Evolutionary conservation across 768 basidiomycete genomes (phyloP).

Genomic region (Mycena chlorophos): DNA sequence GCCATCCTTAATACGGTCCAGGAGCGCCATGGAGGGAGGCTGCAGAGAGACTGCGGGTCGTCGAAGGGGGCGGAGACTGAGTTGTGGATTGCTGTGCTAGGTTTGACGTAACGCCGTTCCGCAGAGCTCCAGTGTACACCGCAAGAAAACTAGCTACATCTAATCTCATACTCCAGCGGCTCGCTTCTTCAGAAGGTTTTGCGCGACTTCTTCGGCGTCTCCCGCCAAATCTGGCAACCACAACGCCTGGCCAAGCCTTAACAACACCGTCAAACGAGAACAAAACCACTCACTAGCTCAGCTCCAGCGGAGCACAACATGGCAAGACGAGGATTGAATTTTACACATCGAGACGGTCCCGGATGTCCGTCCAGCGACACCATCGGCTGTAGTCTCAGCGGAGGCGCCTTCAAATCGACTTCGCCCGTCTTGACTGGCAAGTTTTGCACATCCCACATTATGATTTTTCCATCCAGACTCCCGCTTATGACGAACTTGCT

Average conservation of each 20-base stretch:
- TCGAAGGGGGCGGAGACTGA: too few species aligned
- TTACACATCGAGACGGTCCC: conserved; percentile 81
- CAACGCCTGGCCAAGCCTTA: conserved; percentile 39
- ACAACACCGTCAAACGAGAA: conserved; percentile 16
- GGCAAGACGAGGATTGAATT: conserved; percentile 84
- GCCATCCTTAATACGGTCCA: conserved; percentile 58
- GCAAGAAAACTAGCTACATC: too few species aligned
- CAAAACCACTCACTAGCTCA: conserved; percentile 76
- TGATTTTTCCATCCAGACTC: conserved; percentile 79
- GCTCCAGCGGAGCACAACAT: conserved; percentile 87
- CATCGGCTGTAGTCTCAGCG: conserved; percentile 43
- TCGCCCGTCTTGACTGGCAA: conserved; percentile 53
- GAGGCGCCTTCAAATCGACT: conserved; percentile 55
- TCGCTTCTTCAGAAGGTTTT: conserved; percentile 64
- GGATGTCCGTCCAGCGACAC: conserved; percentile 73
- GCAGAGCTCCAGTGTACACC: too few species aligned
- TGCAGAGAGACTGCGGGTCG: not conserved
- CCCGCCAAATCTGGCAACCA: conserved; percentile 57
- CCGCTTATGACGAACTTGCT: conserved; percentile 89
- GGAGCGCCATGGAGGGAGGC: conserved; percentile 45
- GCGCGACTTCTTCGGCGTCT: conserved; percentile 70
- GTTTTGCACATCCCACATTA: conserved; percentile 82
- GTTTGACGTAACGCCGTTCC: too few species aligned
- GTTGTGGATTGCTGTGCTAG: too few species aligned
- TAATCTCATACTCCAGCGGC: conserved; percentile 11